Percentiles rank a stretch among this genome's conserved stretches.
phyloP scores from a whole-genome alignment of 352 stramenopile species.

The Phytophthora macrochlamydospora region DNA sequence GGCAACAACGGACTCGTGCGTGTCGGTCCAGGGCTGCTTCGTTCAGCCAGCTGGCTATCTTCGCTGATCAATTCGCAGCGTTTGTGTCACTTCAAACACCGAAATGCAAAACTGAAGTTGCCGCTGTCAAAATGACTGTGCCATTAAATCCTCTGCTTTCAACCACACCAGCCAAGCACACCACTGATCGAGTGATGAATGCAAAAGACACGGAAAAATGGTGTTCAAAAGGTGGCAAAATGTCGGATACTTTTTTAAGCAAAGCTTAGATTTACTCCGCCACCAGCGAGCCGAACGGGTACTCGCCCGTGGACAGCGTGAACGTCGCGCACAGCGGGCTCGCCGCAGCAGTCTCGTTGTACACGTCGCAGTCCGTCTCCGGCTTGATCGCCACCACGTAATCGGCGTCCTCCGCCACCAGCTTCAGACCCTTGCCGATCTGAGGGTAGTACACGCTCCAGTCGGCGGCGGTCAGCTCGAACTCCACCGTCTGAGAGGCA shows the following conservation, averaged over 20 bases:
- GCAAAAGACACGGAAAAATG: no score
- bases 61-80: neutral
- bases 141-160: neutral
- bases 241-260: no score
- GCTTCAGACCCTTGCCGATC: slow-evolving; percentile 55
- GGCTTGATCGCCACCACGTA: slow-evolving; percentile 64
- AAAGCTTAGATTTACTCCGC: neutral
- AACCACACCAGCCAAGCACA: neutral
- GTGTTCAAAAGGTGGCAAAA: no score
- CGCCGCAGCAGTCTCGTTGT: slow-evolving; percentile 22
- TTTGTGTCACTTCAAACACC: neutral
- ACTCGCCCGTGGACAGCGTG: slow-evolving; percentile 29
- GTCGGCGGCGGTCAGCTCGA: slow-evolving; percentile 37
- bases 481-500: slow-evolving; percentile 38
- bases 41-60: neutral
- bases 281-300: slow-evolving; percentile 26
- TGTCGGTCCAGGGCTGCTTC: neutral
- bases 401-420: slow-evolving; percentile 48
- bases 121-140: no score
- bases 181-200: no score
- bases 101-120: neutral
- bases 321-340: slow-evolving; percentile 50
- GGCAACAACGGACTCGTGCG: no score
- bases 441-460: slow-evolving; percentile 53
- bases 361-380: slow-evolving; percentile 54